Base-by-base conservation (phyloP, 495 filamentous ascomycete genomes). In the Penicillium soppii region DNA sequence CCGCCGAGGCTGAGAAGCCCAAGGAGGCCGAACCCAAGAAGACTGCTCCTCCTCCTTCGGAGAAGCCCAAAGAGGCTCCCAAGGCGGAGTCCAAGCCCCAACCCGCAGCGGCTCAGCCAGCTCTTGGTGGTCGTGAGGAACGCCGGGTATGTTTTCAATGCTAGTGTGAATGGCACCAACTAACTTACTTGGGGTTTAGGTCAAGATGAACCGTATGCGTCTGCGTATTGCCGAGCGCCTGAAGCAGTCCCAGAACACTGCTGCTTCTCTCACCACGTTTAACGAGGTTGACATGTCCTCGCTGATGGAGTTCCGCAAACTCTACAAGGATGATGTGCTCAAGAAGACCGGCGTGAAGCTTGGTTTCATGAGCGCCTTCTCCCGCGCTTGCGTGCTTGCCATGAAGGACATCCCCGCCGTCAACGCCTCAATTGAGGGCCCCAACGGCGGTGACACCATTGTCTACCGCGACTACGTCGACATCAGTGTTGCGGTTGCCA, bases 181-280 rank as follows among this genome's bases (percentile, higher is more conserved):
- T 40, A 30, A 41, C 9, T 40, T 43, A 20, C 19, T 48, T 30
- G 22, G 3, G 35, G 15, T 40, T 22, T 52, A 92, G 90, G 91
- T 97, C 58, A 98, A 98, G 80, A 98, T 98, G 94, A 97, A 97
- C 77, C 89, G 95, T 45, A 98, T 98, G 95, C 90, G 94, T 43
- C 82, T 97, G 37, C 84, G 94, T 17, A 98, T 97, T 54, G 90
- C 94, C 17, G 94, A 98, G 77, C 92, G 94, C 55, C 80, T 98
- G 43, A 98, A 98, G 82, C 94, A 98, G 66, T 97, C 92, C 13
- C 94, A 99, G 74, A 97, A 99, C 75, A 97, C 94, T 4, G 94
- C 95, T 45, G 94, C 94, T 27, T 96, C 94, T 13, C 75, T 99
- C 43, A 97, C 94, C 15, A 99, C 94, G 15, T 99, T 99, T 79